Percentiles rank a stretch among this genome's conserved stretches.
Evolutionary conservation across 768 basidiomycete species (phyloP).

Genomic region (Phlebiopsis gigantea): DNA sequence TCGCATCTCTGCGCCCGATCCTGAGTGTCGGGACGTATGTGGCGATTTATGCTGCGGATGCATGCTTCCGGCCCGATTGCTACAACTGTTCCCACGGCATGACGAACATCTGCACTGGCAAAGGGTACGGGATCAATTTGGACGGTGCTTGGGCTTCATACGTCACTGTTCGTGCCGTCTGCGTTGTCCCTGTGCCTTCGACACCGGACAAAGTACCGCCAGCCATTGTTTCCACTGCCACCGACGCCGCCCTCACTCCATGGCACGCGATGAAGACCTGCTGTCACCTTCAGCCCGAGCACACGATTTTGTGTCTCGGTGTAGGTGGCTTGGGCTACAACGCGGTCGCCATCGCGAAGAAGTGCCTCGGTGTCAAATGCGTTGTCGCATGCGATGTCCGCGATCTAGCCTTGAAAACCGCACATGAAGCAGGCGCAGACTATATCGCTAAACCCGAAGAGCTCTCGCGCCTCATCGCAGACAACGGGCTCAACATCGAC

Average conservation of each 20-base stretch:
- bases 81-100: conserved; percentile 9
- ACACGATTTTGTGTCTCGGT: conserved; percentile 33
- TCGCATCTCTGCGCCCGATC: conserved; percentile 6
- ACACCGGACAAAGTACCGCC: conserved; percentile 11
- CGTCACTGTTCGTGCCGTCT: conserved; percentile 8
- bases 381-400: conserved; percentile 20
- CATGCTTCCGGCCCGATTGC: conserved; percentile 15
- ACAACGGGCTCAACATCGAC: conserved; percentile 14
- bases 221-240: conserved; percentile 15
- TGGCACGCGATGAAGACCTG: conserved; percentile 17
- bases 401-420: conserved; percentile 6
- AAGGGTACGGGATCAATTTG: conserved; percentile 10
- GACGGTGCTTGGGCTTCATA: conserved; percentile 19
- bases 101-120: conserved; percentile 13
- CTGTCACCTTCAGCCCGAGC: conserved; percentile 11
- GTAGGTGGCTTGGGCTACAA: conserved; percentile 28
- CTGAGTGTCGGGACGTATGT: conserved; percentile 17
- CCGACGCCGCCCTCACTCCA: conserved; percentile 21
- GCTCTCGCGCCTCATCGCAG: conserved; percentile 9
- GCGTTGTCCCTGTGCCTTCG: conserved; percentile 14
- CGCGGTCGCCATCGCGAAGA: conserved; percentile 20
- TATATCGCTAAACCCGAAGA: conserved; percentile 12
- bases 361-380: conserved; percentile 10
- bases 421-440: conserved; percentile 18
- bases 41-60: conserved; percentile 13